These are phyloP conservation scores for Scutellaria minor DNA, from an alignment of 257 asterid genomes.

Conservation along the genomic window DNA sequence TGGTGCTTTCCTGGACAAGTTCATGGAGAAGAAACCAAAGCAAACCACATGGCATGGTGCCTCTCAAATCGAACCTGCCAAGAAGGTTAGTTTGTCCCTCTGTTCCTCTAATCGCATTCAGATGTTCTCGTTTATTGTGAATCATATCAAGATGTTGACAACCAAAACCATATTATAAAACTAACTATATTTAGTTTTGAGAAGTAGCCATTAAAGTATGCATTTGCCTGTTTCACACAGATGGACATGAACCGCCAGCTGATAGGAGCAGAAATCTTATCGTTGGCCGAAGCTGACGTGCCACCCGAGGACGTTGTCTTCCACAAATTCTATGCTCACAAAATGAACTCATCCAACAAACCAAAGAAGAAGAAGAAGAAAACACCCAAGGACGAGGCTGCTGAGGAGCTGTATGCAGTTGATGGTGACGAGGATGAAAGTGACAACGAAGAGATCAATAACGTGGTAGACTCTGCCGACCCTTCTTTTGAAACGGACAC, in stretches of 20 bases:
- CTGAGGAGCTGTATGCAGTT: slow-evolving; percentile 63
- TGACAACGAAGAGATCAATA: slow-evolving; percentile 71
- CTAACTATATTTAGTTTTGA: neutral
- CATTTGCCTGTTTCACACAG: slow-evolving; percentile 41
- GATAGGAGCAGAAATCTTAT: slow-evolving; percentile 79
- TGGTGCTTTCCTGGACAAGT: slow-evolving; percentile 83
- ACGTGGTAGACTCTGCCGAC: slow-evolving; percentile 49
- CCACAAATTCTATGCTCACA: slow-evolving; percentile 86
- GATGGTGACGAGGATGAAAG: slow-evolving; percentile 64
- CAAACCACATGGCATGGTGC: slow-evolving; percentile 89
- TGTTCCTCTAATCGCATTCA: neutral
- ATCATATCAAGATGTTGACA: neutral
- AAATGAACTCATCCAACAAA: slow-evolving; percentile 68
- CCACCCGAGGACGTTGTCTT: slow-evolving; percentile 89
- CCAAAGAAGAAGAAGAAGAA: slow-evolving; percentile 65
- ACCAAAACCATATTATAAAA: neutral
- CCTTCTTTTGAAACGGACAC: slow-evolving; percentile 47
- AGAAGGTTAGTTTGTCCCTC: slow-evolving; percentile 59
- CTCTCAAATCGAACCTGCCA: slow-evolving; percentile 87
- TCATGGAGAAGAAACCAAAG: slow-evolving; percentile 96
- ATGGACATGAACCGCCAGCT: slow-evolving; percentile 75
- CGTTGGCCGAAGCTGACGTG: slow-evolving; percentile 76
- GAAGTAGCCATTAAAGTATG: neutral
- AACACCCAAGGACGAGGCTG: slow-evolving; percentile 67
- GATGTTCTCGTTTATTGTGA: neutral